Evolutionary conservation across 495 filamentous ascomycete genomes (phyloP), one percentile per base, ranked within the genome.

Genomic region (Penicillium atrosanguineum): DNA sequence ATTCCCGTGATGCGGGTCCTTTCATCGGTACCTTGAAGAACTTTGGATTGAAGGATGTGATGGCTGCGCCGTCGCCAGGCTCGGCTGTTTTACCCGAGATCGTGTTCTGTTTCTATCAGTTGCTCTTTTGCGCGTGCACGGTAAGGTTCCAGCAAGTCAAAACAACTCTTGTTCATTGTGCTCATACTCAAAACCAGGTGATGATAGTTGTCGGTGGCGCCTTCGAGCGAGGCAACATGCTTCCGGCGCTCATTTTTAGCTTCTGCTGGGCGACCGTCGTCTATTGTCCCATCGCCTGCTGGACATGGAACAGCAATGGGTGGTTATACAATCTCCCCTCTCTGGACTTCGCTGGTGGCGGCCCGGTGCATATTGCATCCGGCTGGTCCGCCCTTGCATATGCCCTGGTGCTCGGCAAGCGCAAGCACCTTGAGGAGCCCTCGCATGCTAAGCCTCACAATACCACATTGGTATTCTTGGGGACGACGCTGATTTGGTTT

Each of bases 261-360:
- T 84, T 85, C 66, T 70, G 65, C 52, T 84, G 82, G 82, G 77
- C 80, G 5, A 83, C 81, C 9, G 70, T 83, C 45, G 79, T 84
- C 38, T 84, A 85, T 63, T 81, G 78, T 54, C 80, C 79, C 1
- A 68, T 84, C 43, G 82, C 80, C 7, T 78, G 78, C 57, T 83
- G 82, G 82, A 83, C 82, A 1, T 85, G 81, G 82, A 83, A 83
- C 61, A 58, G 69, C 31, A 75, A 77, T 20, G 81, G 82, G 3
- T 85, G 81, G 82, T 56, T 82, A 12, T 81, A 73, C 61, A 80
- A 80, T 46, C 65, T 81, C 1, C 76, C 75, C 0, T 73, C 79
- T 6, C 72, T 83, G 18, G 81, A 83, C 57, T 83, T 79, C 56
- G 80, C 81, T 14, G 81, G 79, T 15, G 74, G 79, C 25, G 78